A percentile compares a stretch with the other conserved stretches of the same genome.
These are phyloP conservation scores for Waltergamsia citrina DNA, from an alignment of 2,329 filamentous ascomycete genomes.

Conservation along the genomic window DNA sequence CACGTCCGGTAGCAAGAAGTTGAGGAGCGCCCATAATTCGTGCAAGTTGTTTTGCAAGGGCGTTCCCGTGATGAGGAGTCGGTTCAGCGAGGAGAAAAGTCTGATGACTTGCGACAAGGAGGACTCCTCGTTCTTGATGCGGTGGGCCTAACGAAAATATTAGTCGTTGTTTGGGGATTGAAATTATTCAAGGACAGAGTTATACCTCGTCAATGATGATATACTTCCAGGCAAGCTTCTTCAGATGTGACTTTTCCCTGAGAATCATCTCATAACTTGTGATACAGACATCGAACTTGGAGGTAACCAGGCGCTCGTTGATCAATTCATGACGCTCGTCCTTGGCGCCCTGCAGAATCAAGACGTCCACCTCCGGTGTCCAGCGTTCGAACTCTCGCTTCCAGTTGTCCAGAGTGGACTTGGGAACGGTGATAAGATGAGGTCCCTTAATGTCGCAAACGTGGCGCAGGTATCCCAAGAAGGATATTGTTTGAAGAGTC, in stretches of 20 bases:
- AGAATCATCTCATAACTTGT: slow-evolving; percentile 99
- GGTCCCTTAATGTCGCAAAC: slow-evolving; percentile 83
- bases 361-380: slow-evolving; percentile 91
- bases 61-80: slow-evolving; percentile 90
- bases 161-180: neutral
- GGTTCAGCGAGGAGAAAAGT: slow-evolving; percentile 90
- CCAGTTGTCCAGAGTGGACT: slow-evolving; percentile 98
- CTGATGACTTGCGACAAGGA: slow-evolving; percentile 94
- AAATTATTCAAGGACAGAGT: neutral
- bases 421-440: slow-evolving; percentile 85
- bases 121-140: slow-evolving; percentile 99
- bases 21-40: slow-evolving; percentile 93
- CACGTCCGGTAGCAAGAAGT: slow-evolving; percentile 95
- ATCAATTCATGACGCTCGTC: slow-evolving; percentile 86
- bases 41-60: slow-evolving; percentile 97
- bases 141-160: slow-evolving; percentile 74
- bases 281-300: slow-evolving; percentile 96
- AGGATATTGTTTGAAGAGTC: slow-evolving; percentile 94
- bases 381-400: slow-evolving; percentile 87
- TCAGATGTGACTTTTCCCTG: slow-evolving; percentile 85
- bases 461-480: slow-evolving; percentile 88
- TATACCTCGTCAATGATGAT: slow-evolving; percentile 85
- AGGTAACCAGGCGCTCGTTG: slow-evolving; percentile 80
- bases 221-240: slow-evolving; percentile 99
- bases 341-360: slow-evolving; percentile 91